Conservation (phyloP, 2,329 filamentous ascomycete genomes). For the Botrytis fragariae region DNA sequence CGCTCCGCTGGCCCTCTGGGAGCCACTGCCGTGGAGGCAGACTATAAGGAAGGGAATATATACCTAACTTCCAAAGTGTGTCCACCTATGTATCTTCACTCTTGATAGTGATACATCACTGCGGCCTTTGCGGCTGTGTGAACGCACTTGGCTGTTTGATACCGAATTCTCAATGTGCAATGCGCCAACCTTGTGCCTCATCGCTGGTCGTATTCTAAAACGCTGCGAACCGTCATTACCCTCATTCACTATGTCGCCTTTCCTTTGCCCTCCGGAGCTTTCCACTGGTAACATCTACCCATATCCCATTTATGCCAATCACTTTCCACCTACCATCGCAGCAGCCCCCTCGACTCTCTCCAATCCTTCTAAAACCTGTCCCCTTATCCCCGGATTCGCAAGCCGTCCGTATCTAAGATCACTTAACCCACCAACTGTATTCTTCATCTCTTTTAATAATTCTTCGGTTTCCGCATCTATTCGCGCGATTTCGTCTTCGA, state of each 20-base stretch:
- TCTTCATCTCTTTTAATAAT: constrained; percentile 59
- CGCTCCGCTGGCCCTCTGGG: background rate
- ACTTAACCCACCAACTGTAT: constrained; percentile 70
- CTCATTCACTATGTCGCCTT: too few relatives aligned
- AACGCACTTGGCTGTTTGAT: background rate
- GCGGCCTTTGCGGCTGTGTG: background rate
- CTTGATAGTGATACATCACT: background rate
- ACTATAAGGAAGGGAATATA: background rate
- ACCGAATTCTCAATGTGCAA: background rate
- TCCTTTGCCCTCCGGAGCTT: background rate
- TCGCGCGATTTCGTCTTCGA: constrained; percentile 66
- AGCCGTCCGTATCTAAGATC: constrained; percentile 80
- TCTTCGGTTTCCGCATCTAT: constrained; percentile 63
- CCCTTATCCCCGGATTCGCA: constrained; percentile 58
- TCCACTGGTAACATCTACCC: background rate
- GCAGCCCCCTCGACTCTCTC: constrained; percentile 51
- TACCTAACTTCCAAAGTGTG: background rate
- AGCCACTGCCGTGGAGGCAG: background rate
- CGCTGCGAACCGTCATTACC: background rate
- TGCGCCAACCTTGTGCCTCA: background rate
- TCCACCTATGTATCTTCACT: background rate
- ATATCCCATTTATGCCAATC: background rate
- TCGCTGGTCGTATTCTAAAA: background rate
- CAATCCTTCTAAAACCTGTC: constrained; percentile 67
- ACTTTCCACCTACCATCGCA: background rate